Conservation (phyloP, 1,284 basidiomycete genomes). For the Cryptococcus sp. region DNA sequence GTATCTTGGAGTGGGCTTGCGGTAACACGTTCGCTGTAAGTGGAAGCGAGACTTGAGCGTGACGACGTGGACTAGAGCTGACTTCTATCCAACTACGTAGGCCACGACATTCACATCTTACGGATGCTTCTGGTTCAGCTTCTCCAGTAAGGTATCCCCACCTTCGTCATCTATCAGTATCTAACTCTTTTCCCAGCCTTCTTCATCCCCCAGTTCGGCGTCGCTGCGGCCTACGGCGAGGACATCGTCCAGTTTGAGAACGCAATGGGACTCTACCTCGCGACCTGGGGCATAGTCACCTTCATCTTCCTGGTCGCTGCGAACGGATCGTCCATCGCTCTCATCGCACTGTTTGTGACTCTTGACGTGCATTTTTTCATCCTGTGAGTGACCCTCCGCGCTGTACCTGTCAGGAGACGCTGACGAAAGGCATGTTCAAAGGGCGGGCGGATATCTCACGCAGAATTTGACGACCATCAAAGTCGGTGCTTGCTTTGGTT, state of each 20-base stretch:
- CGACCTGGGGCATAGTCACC: constrained; percentile 41
- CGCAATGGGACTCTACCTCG: constrained; percentile 52
- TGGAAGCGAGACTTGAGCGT: neutral
- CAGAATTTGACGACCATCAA: constrained; percentile 47
- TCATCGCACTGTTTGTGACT: constrained; percentile 68
- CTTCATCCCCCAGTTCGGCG: constrained; percentile 50
- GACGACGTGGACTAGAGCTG: neutral
- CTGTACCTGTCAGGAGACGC: neutral
- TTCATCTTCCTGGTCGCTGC: constrained; percentile 55
- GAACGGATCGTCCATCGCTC: constrained; percentile 63
- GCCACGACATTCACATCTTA: constrained; percentile 74
- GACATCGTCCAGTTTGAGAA: constrained; percentile 51
- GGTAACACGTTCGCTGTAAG: constrained; percentile 58
- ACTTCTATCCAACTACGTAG: neutral
- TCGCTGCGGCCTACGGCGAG: constrained; percentile 51
- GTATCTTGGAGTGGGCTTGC: constrained; percentile 64
- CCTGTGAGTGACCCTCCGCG: constrained; percentile 32
- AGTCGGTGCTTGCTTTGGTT: constrained; percentile 71
- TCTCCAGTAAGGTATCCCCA: constrained; percentile 33
- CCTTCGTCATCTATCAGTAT: neutral
- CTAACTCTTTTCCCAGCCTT: neutral
- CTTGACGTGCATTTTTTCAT: constrained; percentile 58
- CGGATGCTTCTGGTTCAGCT: constrained; percentile 80
- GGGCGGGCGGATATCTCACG: constrained; percentile 42
- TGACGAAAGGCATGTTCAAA: neutral